Base-by-base conservation (phyloP, 768 basidiomycete genomes). In the Tubosaeta sp. region DNA sequence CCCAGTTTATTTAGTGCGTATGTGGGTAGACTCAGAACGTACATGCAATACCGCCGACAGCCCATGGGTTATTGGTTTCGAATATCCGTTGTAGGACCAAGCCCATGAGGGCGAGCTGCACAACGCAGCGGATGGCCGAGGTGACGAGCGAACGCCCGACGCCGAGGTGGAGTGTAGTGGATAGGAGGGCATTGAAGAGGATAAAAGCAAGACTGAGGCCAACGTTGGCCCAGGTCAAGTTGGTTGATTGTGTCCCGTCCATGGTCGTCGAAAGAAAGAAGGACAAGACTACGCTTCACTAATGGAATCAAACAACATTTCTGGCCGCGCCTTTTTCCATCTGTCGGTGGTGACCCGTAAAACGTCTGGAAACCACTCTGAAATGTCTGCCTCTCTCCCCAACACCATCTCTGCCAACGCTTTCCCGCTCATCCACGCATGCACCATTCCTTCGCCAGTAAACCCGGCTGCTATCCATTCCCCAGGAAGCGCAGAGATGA, bases 401-500 rank as follows among this genome's bases (percentile, higher is more conserved):
- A 83, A 62, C 10, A 89, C 65, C 84, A 85, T 85, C 47, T 70
- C 67, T 16, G 79, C 83, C 6, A 86, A 65, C 1, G 81, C 82
- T 52, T 76, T 76, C 14, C 81, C 86, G 48, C 81, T 74, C 71
- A 83, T 65, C 84, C 85, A 86, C 0, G 83, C 84, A 54, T 86
- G 80, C 4, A 78, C 78, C 86, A 87, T 86, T 3, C 86, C 86
- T 59, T 89, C 86, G 0, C 86, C 86, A 2, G 77, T 74, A 62
- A 83, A 88, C 16, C 85, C 86, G 4, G 83, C 85, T 25, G 81
- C 75, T 22, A 88, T 78, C 86, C 86, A 88, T 64, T 88, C 86
- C 12, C 85, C 85, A 1, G 83, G 69, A 0, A 62, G 54, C 9
- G 74, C 70, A 39, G 57, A 52, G 8, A 54, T 32, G 12, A 43